phyloP scores from a whole-genome alignment of 257 asterid species.

The Dorcoceras hygrometricum region DNA sequence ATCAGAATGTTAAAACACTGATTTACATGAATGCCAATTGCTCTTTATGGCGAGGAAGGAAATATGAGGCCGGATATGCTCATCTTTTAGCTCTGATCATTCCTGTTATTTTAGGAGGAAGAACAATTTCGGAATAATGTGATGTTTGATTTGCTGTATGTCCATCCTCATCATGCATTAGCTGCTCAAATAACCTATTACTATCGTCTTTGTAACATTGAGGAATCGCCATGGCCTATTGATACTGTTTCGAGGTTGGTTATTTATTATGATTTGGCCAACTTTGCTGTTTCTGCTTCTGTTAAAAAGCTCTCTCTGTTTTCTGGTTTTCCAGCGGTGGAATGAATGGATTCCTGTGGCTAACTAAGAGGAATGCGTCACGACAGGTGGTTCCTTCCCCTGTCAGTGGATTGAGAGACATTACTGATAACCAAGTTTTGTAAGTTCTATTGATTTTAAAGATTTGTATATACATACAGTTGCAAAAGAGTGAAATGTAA shows the following conservation, averaged over 20 bases:
- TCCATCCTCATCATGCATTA: conserved; percentile 65
- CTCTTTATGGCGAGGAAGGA: background rate
- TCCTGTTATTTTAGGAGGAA: conserved; percentile 57
- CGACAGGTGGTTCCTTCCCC: conserved; percentile 54
- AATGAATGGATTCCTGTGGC: conserved; percentile 87
- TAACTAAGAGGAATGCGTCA: conserved; percentile 64
- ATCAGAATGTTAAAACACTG: background rate
- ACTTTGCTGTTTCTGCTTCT: conserved; percentile 13
- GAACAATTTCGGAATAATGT: conserved; percentile 75
- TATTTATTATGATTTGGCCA: conserved; percentile 14
- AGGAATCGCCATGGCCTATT: conserved; percentile 46
- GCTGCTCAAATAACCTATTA: conserved; percentile 55
- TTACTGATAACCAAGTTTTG: conserved; percentile 57
- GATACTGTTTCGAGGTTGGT: conserved; percentile 66
- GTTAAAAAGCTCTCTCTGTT: conserved; percentile 18
- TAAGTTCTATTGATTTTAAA: conserved; percentile 38
- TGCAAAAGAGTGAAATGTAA: conserved; percentile 19
- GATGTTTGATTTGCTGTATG: conserved; percentile 79
- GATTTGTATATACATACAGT: background rate
- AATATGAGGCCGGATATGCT: background rate
- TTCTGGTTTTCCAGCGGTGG: conserved; percentile 61
- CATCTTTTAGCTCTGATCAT: background rate
- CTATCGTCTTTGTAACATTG: conserved; percentile 45
- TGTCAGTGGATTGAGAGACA: conserved; percentile 52
- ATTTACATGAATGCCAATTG: background rate